Evolutionary conservation across 208 protist species (phyloP).

Genomic region (Trypanosoma grayi): DNA sequence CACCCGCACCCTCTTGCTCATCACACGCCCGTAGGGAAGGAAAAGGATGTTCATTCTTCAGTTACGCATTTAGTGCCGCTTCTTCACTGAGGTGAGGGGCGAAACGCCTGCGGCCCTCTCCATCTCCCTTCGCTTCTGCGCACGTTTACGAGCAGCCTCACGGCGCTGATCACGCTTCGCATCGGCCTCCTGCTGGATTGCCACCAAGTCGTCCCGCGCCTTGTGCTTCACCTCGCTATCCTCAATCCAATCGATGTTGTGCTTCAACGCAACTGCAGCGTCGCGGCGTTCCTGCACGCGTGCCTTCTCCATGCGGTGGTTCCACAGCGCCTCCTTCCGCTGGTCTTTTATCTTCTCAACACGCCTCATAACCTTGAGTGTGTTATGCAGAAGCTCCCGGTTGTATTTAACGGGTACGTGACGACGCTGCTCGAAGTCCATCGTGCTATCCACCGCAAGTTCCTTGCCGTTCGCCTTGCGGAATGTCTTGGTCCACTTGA

Average conservation of each 20-base stretch:
- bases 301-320: constrained; percentile 82
- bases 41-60: neutral
- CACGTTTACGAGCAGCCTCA: constrained; percentile 68
- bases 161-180: constrained; percentile 73
- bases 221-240: constrained; percentile 81
- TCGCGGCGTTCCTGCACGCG: constrained; percentile 76
- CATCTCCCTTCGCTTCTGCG: constrained; percentile 58
- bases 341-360: constrained; percentile 96
- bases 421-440: constrained; percentile 98
- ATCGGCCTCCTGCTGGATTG: constrained; percentile 72
- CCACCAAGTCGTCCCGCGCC: constrained; percentile 74
- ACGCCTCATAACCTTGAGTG: constrained; percentile 96
- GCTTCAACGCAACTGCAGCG: constrained; percentile 83
- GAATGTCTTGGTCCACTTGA: constrained; percentile 99
- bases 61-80: constrained; percentile 19
- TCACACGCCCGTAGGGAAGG: no score
- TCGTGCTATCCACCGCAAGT: constrained; percentile 96
- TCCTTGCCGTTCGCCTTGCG: constrained; percentile 98
- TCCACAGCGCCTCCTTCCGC: constrained; percentile 93
- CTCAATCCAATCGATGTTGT: constrained; percentile 94
- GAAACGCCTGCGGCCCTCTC: constrained; percentile 52
- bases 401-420: constrained; percentile 99
- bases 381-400: constrained; percentile 95
- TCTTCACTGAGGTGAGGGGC: constrained; percentile 58
- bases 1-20: no score